Conservation (phyloP, 306 rosid species). For the Acacia confusa region DNA sequence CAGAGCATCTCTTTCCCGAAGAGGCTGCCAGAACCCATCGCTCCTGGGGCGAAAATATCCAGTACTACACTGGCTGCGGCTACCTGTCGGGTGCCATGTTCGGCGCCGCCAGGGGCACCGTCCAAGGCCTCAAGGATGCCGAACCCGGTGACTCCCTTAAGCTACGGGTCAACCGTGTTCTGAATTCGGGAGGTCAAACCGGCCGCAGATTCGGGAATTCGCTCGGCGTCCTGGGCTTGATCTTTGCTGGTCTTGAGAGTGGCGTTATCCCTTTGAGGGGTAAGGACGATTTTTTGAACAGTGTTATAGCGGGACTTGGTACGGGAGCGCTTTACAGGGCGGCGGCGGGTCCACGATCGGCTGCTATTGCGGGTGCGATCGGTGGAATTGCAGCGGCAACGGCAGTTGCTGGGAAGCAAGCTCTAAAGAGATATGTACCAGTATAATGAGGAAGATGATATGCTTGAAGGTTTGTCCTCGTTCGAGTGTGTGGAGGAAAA, state of each 20-base stretch:
- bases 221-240: constrained; percentile 58
- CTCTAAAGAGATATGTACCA: constrained; percentile 60
- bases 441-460: constrained; percentile 18
- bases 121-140: constrained; percentile 53
- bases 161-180: constrained; percentile 62
- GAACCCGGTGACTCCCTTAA: constrained; percentile 60
- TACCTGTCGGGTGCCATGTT: constrained; percentile 60
- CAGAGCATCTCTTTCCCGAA: constrained; percentile 63
- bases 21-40: constrained; percentile 60
- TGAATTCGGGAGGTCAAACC: constrained; percentile 61
- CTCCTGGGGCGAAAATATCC: constrained; percentile 70
- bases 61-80: constrained; percentile 64
- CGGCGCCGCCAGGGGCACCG: constrained; percentile 52
- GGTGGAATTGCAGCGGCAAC: constrained; percentile 67
- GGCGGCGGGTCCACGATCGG: constrained; percentile 65
- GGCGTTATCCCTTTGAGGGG: constrained; percentile 45
- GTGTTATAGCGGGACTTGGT: constrained; percentile 64
- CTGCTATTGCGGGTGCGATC: constrained; percentile 67
- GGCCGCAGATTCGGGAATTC: constrained; percentile 59
- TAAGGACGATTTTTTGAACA: constrained; percentile 56
- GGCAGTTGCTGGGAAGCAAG: constrained; percentile 63
- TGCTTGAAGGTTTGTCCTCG: neutral
- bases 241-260: constrained; percentile 59
- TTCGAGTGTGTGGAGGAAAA: neutral
- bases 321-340: constrained; percentile 66